A percentile compares a stretch with the other conserved stretches of the same genome.
These are phyloP conservation scores for Thinopyrum obtusiflorum DNA, from an alignment of 202 grass and related monocot species.

Conservation along the genomic window DNA sequence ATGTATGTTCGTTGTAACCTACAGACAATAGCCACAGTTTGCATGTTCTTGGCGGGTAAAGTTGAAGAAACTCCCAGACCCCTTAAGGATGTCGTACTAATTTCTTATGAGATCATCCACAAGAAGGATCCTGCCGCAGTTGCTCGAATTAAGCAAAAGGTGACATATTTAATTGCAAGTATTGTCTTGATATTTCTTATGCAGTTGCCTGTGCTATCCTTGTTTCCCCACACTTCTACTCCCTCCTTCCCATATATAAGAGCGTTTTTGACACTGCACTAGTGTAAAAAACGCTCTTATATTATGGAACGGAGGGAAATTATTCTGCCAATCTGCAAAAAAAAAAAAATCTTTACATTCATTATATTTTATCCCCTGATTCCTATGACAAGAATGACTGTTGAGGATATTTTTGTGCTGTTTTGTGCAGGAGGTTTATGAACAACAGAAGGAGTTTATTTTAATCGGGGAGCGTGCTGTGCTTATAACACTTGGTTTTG, in stretches of 20 bases:
- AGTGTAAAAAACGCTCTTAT: no score
- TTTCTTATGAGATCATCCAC: background rate
- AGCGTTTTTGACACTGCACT: no score
- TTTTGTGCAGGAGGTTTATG: slow-evolving; percentile 42
- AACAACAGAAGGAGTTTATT: slow-evolving; percentile 86
- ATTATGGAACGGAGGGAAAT: background rate
- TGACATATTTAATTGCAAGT: background rate
- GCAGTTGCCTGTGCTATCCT: background rate
- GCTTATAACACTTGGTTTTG: slow-evolving; percentile 22
- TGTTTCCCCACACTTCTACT: background rate
- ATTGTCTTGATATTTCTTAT: background rate
- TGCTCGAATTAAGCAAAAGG: background rate
- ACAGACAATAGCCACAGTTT: background rate
- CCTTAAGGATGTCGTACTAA: background rate
- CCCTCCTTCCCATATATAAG: no score
- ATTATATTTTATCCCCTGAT: background rate
- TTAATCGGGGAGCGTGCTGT: slow-evolving; percentile 68
- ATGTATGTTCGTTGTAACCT: background rate
- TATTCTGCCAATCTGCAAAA: background rate
- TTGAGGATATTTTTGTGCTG: background rate
- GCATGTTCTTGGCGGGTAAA: background rate
- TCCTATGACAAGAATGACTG: background rate
- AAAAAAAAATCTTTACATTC: background rate
- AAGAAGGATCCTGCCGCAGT: background rate
- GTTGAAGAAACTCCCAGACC: slow-evolving; percentile 25